Evolutionary conservation across 306 rosid species (phyloP).

Genomic region (Castanea mollissima): DNA sequence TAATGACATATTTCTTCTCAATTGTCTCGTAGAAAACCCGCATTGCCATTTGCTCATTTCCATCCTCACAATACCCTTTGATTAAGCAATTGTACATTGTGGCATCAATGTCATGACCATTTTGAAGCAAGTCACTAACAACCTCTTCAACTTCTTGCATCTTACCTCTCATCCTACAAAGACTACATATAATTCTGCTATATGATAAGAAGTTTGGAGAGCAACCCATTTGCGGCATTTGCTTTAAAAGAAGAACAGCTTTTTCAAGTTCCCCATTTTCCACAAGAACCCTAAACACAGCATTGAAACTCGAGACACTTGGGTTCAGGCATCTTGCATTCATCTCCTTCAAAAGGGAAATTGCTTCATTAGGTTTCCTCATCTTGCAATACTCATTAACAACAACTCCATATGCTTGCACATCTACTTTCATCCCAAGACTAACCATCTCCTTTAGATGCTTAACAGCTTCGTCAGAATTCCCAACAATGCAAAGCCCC

Average conservation of each 20-base stretch:
- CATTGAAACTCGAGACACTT: slow-evolving; percentile 44
- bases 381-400: slow-evolving; percentile 44
- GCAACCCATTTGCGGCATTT: slow-evolving; percentile 49
- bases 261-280: slow-evolving; percentile 34
- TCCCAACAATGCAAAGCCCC: slow-evolving; percentile 47
- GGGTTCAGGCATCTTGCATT: slow-evolving; percentile 35
- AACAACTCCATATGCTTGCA: slow-evolving; percentile 39
- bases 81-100: slow-evolving; percentile 37
- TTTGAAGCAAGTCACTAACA: slow-evolving; percentile 39
- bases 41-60: slow-evolving; percentile 35
- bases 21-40: slow-evolving; percentile 31
- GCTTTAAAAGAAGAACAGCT: slow-evolving; percentile 44
- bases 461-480: slow-evolving; percentile 39
- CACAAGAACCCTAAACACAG: slow-evolving; percentile 39
- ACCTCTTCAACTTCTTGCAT: slow-evolving; percentile 43
- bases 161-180: slow-evolving; percentile 40
- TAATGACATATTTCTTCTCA: slow-evolving; percentile 27
- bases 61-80: slow-evolving; percentile 36
- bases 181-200: slow-evolving; percentile 32
- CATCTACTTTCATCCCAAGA: slow-evolving; percentile 38
- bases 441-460: slow-evolving; percentile 37
- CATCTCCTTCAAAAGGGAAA: slow-evolving; percentile 50
- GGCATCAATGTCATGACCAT: slow-evolving; percentile 38
- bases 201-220: slow-evolving; percentile 48
- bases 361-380: slow-evolving; percentile 38